Conservation (phyloP, 805 yeast genomes). For the Komagataella pseudopastoris region DNA sequence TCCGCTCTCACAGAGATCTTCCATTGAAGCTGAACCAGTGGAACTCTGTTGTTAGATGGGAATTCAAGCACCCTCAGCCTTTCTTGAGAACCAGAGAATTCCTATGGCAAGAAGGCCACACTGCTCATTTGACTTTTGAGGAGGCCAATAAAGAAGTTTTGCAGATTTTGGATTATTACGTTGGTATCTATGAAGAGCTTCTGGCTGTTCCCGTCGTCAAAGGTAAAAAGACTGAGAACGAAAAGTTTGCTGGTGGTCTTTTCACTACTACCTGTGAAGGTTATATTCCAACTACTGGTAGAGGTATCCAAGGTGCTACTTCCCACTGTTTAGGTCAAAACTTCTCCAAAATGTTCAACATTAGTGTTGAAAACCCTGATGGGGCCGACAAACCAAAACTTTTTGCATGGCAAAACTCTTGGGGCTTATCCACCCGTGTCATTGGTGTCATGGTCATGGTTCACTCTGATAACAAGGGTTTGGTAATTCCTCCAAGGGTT, state of each 20-base stretch:
- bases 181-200: conserved; percentile 74
- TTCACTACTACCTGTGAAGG: conserved; percentile 96
- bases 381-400: conserved; percentile 78
- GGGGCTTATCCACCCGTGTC: conserved; percentile 98
- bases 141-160: conserved; percentile 77
- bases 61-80: conserved; percentile 99
- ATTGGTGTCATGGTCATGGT: conserved; percentile 99
- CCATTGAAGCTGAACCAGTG: conserved; percentile 96
- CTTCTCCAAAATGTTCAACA: conserved; percentile 97
- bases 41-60: conserved; percentile 99
- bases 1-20: conserved; percentile 94
- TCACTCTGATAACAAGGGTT: conserved; percentile 96
- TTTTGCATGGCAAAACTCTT: conserved; percentile 90
- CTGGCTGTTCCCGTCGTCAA: conserved; percentile 95
- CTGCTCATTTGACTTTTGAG: conserved; percentile 79
- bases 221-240: conserved; percentile 94
- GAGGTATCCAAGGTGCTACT: conserved; percentile 99
- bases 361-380: conserved; percentile 89
- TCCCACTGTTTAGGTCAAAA: conserved; percentile 96
- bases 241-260: conserved; percentile 95
- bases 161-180: conserved; percentile 78
- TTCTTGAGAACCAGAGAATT: conserved; percentile 97
- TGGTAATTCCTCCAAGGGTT: conserved; percentile 95
- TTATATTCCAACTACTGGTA: conserved; percentile 93
- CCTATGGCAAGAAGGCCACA: conserved; percentile 99